Base-by-base conservation (phyloP, 805 yeast species). In the Cyberlindnera bimundalis region DNA sequence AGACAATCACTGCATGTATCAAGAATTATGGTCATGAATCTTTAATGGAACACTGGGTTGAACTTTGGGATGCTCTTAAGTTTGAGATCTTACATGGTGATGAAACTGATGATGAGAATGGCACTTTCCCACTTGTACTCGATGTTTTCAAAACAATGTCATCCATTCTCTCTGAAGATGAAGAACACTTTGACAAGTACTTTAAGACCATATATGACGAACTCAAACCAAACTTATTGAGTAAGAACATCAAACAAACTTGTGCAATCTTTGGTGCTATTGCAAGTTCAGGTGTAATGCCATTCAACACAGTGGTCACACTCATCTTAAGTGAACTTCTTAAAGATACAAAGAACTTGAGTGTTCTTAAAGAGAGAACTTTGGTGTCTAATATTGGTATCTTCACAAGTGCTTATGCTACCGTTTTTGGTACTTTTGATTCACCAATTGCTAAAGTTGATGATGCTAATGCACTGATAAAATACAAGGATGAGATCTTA, bases 31-130 rank as follows among this genome's bases (percentile, higher is more conserved):
- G 75, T 0, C 52, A 61, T 0, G 70, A 67, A 6, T 68, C 77
- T 0, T 60, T 84, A 9, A 64, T 71, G 23, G 71, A 70, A 10
- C 73, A 77, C 56, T 90, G 96, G 90, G 57, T 74, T 7, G 74
- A 81, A 2, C 56, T 91, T 5, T 93, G 96, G 96, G 84, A 85
- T 51, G 86, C 96, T 0, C 65, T 91, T 38, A 91, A 91, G 59
- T 89, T 78, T 59, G 96, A 91, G 60, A 72, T 91, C n/a, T 66
- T 91, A 42, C 96, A 91, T 59, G 81, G 81, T 30, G 86, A 84
- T n/a, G 76, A 71, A 16, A 74, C 68, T 23, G 66, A 61, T 32
- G 49, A 65, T 34, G 61, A 65, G n/a, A 58, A 64, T 25, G 67
- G 71, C 1, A 56, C 70, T 5, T 62, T 71, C 46, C 67, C 70